phyloP scores from a whole-genome alignment of 2,329 filamentous ascomycete species.

The Aspergillus unguis region DNA sequence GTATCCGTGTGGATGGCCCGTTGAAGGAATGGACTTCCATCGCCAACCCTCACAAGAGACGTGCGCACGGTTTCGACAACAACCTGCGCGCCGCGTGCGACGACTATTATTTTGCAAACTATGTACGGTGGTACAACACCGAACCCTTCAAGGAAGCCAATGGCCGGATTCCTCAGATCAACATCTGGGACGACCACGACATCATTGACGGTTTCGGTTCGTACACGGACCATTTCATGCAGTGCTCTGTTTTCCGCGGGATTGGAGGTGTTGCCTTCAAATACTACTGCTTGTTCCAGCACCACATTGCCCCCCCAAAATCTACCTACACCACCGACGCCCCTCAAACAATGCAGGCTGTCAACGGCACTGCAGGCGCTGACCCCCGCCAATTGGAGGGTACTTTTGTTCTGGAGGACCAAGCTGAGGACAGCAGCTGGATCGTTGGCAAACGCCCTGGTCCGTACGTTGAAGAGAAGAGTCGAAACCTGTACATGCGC shows the following conservation, averaged over 20 bases:
- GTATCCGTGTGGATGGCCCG: conserved; percentile 79
- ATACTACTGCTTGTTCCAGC: conserved; percentile 65
- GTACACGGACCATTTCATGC: conserved; percentile 66
- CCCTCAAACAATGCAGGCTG: conserved; percentile 50
- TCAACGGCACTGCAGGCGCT: conserved; percentile 50
- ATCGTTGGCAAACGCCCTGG: conserved; percentile 73
- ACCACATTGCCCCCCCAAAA: conserved; percentile 77
- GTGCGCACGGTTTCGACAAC: conserved; percentile 63
- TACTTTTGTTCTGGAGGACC: conserved; percentile 65
- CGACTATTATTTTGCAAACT: conserved; percentile 61
- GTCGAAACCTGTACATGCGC: conserved; percentile 61
- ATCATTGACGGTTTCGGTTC: conserved; percentile 67
- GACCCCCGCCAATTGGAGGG: conserved; percentile 72
- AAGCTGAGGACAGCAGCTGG: conserved; percentile 65
- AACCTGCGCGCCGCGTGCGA: conserved; percentile 58
- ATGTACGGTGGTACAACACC: conserved; percentile 66
- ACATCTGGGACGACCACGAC: conserved; percentile 65
- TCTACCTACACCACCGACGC: conserved; percentile 82
- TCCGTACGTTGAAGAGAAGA: conserved; percentile 61
- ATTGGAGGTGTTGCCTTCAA: conserved; percentile 59
- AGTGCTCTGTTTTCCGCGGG: conserved; percentile 61
- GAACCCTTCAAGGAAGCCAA: conserved; percentile 60
- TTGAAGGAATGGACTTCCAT: conserved; percentile 65
- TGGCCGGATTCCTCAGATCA: conserved; percentile 61
- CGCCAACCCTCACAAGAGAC: conserved; percentile 57